These are phyloP conservation scores for Aspergillus mulundensis DNA, from an alignment of 495 filamentous ascomycete genomes.

Conservation along the genomic window DNA sequence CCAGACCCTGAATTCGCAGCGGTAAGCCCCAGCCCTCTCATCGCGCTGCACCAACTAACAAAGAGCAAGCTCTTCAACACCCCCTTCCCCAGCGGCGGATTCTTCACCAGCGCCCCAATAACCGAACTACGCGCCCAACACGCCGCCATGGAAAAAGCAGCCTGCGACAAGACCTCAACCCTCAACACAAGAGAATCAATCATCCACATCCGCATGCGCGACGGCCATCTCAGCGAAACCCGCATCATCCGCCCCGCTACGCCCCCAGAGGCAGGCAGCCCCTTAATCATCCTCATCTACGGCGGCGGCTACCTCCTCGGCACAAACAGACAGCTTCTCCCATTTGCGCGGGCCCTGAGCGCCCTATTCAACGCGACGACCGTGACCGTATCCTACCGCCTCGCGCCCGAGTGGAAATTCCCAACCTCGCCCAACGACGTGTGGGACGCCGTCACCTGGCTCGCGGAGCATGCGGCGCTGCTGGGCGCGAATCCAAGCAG, in stretches of 20 bases:
- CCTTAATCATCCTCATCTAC: slow-evolving; percentile 5
- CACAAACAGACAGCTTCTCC: not conserved
- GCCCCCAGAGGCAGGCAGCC: not conserved
- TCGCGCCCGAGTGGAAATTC: slow-evolving; percentile 17
- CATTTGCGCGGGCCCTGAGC: not conserved
- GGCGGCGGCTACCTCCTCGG: slow-evolving; percentile 4
- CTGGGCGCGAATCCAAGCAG: slow-evolving; percentile 10
- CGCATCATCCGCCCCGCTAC: not conserved
- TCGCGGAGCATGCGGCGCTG: slow-evolving; percentile 11
- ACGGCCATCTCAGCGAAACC: slow-evolving; percentile 1
- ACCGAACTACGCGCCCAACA: no score
- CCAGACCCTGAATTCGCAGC: no score
- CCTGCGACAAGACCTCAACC: no score
- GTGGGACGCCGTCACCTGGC: slow-evolving; percentile 19
- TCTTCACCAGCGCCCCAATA: no score
- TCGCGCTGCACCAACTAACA: no score
- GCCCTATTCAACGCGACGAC: not conserved
- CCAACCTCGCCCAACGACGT: slow-evolving; percentile 15
- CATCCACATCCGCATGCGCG: no score
- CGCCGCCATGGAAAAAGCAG: no score
- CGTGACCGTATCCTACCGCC: slow-evolving; percentile 8
- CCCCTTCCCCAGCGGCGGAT: no score
- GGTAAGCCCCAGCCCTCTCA: no score
- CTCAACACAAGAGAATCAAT: no score
- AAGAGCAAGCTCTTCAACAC: no score